Base-by-base conservation (phyloP, 768 basidiomycete genomes). In the Xerocomus potaroensis region DNA sequence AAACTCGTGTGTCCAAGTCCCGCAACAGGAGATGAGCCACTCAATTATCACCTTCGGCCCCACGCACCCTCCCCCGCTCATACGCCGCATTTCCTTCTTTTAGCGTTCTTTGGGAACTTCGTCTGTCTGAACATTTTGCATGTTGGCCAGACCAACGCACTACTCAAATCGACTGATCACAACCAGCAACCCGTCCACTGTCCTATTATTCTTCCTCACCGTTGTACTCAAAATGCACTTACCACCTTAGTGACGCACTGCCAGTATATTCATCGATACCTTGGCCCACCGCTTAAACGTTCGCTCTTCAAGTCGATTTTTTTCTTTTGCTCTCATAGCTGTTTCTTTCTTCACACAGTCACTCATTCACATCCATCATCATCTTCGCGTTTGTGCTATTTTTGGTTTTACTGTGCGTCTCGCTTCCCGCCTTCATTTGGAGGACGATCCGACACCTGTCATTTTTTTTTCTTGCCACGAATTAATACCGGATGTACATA, bases 1-100 rank as follows among this genome's bases (percentile, higher is more conserved):
- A 64, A 12, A 74, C 76, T 1, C 74, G 79, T 43, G 66, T 61
- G 37, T 73, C 78, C 31, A 83, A 82, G 63, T 77, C 78, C 50
- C 78, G 80, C 54, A 73, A 72, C 32, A 76, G 80, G 47, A 76
- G 75, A 48, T 70, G 55, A 54, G 16, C 9, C 11, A n/a, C 8
- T 23, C 9, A 5, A 3, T 16, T 19, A 10, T 15, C 15, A 32
- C 8, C 11, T 8, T 24, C 16, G 18, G 19, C 23, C 14, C 18
- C 9, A 32, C 14, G 30, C 24, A 14, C 18, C 22, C 29, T 15
- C 24, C 22, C 5, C 5, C 15, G 31, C 32, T 34, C 32, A 30
- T 29, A 37, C 27, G 32, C 36, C 5, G 32, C 21, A n/a, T n/a
- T n/a, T 8, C 26, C 11, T 44, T 26, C 33, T 6, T 15, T 45